A percentile compares a stretch with the other conserved stretches of the same genome.
phyloP scores from a whole-genome alignment of 1,139 yeast genomes.

The Nematodospora anomalae region DNA sequence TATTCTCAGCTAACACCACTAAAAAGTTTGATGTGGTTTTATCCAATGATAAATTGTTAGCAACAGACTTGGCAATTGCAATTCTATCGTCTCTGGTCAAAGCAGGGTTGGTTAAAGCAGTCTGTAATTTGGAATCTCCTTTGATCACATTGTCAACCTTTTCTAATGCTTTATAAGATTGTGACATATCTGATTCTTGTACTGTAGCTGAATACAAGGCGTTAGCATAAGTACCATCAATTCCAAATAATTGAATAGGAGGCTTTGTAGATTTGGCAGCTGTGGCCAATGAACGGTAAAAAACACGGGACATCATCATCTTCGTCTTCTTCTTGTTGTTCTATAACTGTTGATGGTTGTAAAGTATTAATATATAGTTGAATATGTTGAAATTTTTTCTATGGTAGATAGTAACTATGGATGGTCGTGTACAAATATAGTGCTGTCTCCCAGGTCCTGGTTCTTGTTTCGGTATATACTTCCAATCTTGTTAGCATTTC shows the following conservation, averaged over 20 bases:
- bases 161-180: slow-evolving; percentile 67
- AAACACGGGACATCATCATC: slow-evolving; percentile 51
- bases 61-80: slow-evolving; percentile 61
- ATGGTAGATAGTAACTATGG: not conserved
- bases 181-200: slow-evolving; percentile 74
- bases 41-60: slow-evolving; percentile 63
- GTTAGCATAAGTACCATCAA: slow-evolving; percentile 96
- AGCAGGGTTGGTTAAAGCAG: slow-evolving; percentile 78
- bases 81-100: slow-evolving; percentile 74
- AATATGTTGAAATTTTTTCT: not conserved
- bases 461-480: too few relatives aligned
- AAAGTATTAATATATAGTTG: not conserved
- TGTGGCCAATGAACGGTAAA: slow-evolving; percentile 71
- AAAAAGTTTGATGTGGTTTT: slow-evolving; percentile 78
- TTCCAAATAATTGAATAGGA: slow-evolving; percentile 91
- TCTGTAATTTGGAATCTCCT: slow-evolving; percentile 62
- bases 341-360: not conserved
- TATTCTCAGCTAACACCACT: slow-evolving; percentile 87
- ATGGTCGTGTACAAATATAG: not conserved
- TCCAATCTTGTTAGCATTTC: not conserved
- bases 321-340: slow-evolving; percentile 5
- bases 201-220: slow-evolving; percentile 93
- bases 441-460: slow-evolving; percentile 1
- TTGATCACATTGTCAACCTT: slow-evolving; percentile 57
- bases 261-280: slow-evolving; percentile 67